Evolutionary conservation across 192 early-diverging fungal species (phyloP), one percentile per base, ranked within the genome.

Genomic region (Rhizoclosmatium sp.): DNA sequence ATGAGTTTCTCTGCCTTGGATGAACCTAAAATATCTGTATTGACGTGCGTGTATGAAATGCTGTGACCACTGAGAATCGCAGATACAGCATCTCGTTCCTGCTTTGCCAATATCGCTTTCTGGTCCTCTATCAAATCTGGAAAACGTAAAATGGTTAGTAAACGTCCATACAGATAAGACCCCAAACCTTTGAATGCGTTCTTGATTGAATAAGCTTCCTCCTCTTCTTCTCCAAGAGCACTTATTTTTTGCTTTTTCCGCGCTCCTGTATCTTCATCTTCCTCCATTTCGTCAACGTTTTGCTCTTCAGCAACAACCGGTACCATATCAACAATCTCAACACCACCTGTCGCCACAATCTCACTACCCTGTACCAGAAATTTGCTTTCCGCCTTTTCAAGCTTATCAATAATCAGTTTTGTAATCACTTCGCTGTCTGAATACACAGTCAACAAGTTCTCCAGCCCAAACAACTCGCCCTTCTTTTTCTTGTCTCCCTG

Each of bases 401-500:
- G 21, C 60, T 62, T 62, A 40, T 62, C 60, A 23, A 62, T 62
- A 62, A 62, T 62, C 60, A 62, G 60, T 62, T 62, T 62, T 19
- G 60, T 62, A 40, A 62, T 62, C 21, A 62, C 60, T 19, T 62
- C 60, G 14, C 10, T 19, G 21, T 62, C 60, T 4, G 9, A 19
- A 21, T 62, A 62, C 4, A 62, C 65, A 47, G 77, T 72, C 19
- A 78, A 41, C 59, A 51, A 31, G 51, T 72, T 71, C 44, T 78
- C 77, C 21, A 62, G 60, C 14, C 60, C 60, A 62, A 62, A 62
- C 60, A 62, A 62, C 23, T 62, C 60, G 10, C 60, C 60, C 60
- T 62, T 62, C 39, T 62, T 62, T 7, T 19, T 62, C 60, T 19
- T 19, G 23, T 62, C 60, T 19, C 60, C 60, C 21, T 62, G 60